Percentiles rank a stretch among this genome's conserved stretches.
Conservation (phyloP, 2,329 filamentous ascomycete genomes). For the Penicillium sp. region DNA sequence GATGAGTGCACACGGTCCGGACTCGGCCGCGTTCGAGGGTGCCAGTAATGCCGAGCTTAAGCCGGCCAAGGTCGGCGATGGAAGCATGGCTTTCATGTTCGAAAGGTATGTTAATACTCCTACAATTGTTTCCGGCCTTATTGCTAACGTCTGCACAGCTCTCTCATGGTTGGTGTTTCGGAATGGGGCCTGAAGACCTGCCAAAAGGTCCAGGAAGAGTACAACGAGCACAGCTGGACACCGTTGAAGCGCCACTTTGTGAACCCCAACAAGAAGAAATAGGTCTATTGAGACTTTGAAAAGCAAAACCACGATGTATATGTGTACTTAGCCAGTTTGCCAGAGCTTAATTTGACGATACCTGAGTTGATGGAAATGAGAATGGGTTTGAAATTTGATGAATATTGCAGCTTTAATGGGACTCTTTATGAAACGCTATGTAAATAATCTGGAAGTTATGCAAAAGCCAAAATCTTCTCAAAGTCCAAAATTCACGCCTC, state of each 20-base stretch:
- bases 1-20: conserved; percentile 67
- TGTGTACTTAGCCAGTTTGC: conserved; percentile 6
- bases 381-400: not conserved
- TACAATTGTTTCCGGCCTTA: no score
- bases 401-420: no score
- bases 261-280: conserved; percentile 45
- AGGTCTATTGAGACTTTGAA: not conserved
- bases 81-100: conserved; percentile 65
- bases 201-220: conserved; percentile 67
- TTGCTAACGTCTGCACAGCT: conserved; percentile 48
- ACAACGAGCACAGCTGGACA: conserved; percentile 80
- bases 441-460: not conserved
- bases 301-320: conserved; percentile 2
- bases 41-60: conserved; percentile 54
- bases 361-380: not conserved
- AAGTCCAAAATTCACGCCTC: conserved; percentile 22
- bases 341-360: conserved; percentile 6
- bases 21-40: conserved; percentile 55
- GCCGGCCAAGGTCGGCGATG: conserved; percentile 57
- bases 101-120: conserved; percentile 44
- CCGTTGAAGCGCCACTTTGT: conserved; percentile 63
- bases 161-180: conserved; percentile 68
- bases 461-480: no score
- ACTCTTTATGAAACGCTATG: not conserved
- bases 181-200: conserved; percentile 71